Evolutionary conservation across 1,284 basidiomycete genomes (phyloP), one percentile per base, ranked within the genome.

Genomic region (Ceratobasidium sp.): DNA sequence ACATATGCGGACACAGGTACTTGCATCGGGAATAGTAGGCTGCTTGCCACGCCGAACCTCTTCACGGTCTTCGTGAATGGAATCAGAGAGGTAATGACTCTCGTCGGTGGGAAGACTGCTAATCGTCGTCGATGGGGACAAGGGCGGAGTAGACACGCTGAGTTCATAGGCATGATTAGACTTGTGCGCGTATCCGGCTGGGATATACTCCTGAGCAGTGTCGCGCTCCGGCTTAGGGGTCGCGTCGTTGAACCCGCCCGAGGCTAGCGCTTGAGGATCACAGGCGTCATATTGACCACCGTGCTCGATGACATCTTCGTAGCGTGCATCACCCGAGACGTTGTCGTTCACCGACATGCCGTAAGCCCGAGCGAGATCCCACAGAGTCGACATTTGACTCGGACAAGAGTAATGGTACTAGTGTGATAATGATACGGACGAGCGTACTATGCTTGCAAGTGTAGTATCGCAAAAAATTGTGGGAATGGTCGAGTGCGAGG

Each of bases 91-190:
- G 27, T 52, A 29, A 22, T 55, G 20, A 42, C 15, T 27, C 7
- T 55, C 64, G 3, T 54, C 64, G 15, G 64, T 67, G 27, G 52
- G 64, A 10, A 67, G 27, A 29, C 64, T 67, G 52, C 50, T 67
- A 29, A 55, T 55, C 40, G 64, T 67, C 27, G 50, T 67, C 38
- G 64, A 67, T 13, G 64, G 64, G 20, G 35, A 42, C 27, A 67
- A 25, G 12, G 64, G 64, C 27, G 64, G 64, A 2, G 64, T 67
- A 8, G 64, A 54, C 38, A 54, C 47, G 38, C 4, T 15, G n/a
- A 31, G 25, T 15, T 65, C 49, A 43, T 52, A 42, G 12, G 12
- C 10, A 31, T 45, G 13, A 3, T 27, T 27, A 43, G 20, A 20
- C 12, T n/a, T 31, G 15, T 40, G 20, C 34, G 31, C 6, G 25